Evolutionary conservation across 73 alveolate species (phyloP).

Genomic region (Stentor roeselii): DNA sequence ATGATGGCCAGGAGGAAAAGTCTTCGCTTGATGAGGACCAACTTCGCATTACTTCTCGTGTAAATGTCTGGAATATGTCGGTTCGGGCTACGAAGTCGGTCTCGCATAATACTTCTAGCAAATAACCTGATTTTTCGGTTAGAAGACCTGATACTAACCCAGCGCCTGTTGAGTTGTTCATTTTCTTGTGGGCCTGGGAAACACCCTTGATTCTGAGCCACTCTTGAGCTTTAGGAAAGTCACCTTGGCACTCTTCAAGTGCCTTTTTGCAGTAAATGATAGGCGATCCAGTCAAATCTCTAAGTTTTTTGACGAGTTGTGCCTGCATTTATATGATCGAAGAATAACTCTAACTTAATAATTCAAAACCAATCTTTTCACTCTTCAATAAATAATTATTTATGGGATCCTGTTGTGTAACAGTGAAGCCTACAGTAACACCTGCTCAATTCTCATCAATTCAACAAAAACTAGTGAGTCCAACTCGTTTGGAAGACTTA

Average conservation of each 20-base stretch:
- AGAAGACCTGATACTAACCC: constrained; percentile 48
- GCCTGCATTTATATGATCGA: constrained; percentile 29
- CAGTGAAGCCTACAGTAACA: neutral
- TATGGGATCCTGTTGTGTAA: neutral
- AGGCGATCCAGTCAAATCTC: constrained; percentile 63
- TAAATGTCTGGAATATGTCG: constrained; percentile 36
- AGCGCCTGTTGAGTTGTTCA: constrained; percentile 39
- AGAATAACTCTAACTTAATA: too few relatives aligned
- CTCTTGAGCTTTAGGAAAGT: constrained; percentile 58
- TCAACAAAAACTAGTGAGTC: neutral
- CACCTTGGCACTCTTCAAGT: constrained; percentile 45
- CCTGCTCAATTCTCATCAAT: neutral
- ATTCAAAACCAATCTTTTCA: too few relatives aligned
- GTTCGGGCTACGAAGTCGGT: constrained; percentile 71
- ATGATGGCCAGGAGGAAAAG: neutral
- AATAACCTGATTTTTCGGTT: constrained; percentile 30
- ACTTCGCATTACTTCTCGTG: neutral
- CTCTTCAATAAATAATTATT: neutral
- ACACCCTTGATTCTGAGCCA: constrained; percentile 56
- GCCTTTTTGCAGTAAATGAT: constrained; percentile 58
- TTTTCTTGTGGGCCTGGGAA: constrained; percentile 47
- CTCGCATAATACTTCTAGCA: constrained; percentile 61
- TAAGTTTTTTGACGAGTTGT: constrained; percentile 43
- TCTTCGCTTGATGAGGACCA: neutral
- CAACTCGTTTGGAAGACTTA: neutral